phyloP scores from a whole-genome alignment of 2,329 filamentous ascomycete species.

The Colletotrichum lini region DNA sequence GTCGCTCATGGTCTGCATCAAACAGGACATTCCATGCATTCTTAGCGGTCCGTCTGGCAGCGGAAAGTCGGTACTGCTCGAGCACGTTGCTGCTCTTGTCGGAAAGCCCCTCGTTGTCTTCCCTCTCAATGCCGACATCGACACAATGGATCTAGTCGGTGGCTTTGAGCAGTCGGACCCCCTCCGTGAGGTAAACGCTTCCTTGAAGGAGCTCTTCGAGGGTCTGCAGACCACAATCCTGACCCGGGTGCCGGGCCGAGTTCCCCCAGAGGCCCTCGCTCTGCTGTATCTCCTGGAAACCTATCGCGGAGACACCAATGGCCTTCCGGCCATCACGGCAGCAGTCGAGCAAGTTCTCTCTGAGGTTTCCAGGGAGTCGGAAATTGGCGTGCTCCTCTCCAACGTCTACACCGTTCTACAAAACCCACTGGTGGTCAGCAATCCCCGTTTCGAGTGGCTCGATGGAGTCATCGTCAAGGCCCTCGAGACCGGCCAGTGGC shows the following conservation, averaged over 20 bases:
- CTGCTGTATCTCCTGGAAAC: constrained; percentile 66
- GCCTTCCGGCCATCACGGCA: constrained; percentile 55
- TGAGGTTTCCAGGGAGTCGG: constrained; percentile 59
- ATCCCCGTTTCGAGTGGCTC: constrained; percentile 94
- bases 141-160: constrained; percentile 96
- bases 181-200: constrained; percentile 76
- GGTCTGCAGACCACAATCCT: constrained; percentile 68
- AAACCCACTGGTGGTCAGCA: constrained; percentile 71
- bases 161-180: constrained; percentile 96
- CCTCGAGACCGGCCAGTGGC: constrained; percentile 88
- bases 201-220: constrained; percentile 63
- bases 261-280: constrained; percentile 63
- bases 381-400: constrained; percentile 63
- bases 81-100: constrained; percentile 83
- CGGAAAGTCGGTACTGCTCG: constrained; percentile 87
- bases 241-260: constrained; percentile 60
- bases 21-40: constrained; percentile 90
- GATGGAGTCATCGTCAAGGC: constrained; percentile 94
- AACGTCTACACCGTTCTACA: constrained; percentile 66
- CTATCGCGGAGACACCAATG: constrained; percentile 55
- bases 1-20: constrained; percentile 87
- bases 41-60: constrained; percentile 87
- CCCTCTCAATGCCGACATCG: constrained; percentile 93
- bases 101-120: constrained; percentile 86
- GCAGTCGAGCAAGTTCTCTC: constrained; percentile 57